Evolutionary conservation across 192 early-diverging fungal species (phyloP).

Genomic region (Paraglomus occultum): DNA sequence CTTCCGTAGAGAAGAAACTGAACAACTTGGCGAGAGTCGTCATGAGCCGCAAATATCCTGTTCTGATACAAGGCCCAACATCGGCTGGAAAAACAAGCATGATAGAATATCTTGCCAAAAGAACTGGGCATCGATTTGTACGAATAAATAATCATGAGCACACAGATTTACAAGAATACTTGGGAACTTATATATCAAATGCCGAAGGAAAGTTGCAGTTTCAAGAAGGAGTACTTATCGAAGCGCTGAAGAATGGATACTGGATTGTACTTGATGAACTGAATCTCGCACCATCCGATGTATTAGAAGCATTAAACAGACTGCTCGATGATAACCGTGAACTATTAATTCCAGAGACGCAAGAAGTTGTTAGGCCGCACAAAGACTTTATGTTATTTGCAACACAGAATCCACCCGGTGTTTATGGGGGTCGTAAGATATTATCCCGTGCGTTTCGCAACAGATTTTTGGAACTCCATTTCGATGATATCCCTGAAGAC

Average conservation of each 20-base stretch:
- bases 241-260: conserved; percentile 90
- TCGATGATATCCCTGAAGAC: conserved; percentile 90
- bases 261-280: conserved; percentile 99
- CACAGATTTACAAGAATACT: conserved; percentile 97
- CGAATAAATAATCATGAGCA: conserved; percentile 99
- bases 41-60: conserved; percentile 86
- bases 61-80: conserved; percentile 98
- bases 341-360: conserved; percentile 93
- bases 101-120: conserved; percentile 92
- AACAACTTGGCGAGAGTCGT: conserved; percentile 85
- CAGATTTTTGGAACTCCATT: conserved; percentile 95
- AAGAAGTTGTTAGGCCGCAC: conserved; percentile 90
- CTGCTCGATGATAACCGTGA: conserved; percentile 98
- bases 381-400: conserved; percentile 98
- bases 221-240: conserved; percentile 93
- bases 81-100: conserved; percentile 98
- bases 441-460: conserved; percentile 96
- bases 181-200: conserved; percentile 89
- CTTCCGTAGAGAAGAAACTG: conserved; percentile 85
- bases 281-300: conserved; percentile 97
- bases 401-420: conserved; percentile 98
- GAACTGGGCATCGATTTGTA: conserved; percentile 91
- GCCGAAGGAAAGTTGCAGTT: conserved; percentile 83
- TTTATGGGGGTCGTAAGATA: conserved; percentile 95
- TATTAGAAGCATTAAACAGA: conserved; percentile 96